Evolutionary conservation across 306 rosid species (phyloP), one percentile per base, ranked within the genome.

Genomic region (Geum urbanum): DNA sequence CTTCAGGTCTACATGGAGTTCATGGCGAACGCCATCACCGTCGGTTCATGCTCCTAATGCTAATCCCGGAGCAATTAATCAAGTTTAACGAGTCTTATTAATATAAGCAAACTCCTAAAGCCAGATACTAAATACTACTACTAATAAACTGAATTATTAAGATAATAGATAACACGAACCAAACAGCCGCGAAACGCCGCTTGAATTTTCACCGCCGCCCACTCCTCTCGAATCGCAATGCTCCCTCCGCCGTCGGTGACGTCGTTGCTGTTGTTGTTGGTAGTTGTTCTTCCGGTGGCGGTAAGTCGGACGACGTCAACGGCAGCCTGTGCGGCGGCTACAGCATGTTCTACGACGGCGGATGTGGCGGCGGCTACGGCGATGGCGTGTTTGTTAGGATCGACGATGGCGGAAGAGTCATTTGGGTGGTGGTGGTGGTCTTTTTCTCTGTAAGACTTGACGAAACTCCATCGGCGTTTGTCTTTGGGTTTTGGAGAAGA

Each of bases 161-260:
- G 27, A 24, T 24, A 22, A 24, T 1, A 14, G 12, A 56, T 15
- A 22, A 76, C 9, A 83, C 96, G 5, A 67, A 92, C 98, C 97
- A 92, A 71, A 63, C 86, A 82, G 74, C 94, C 91, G 1, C 96
- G 92, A 74, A 90, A 92, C 53, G 98, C 96, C 37, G 97, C 83
- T 69, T 92, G 98, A 73, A 92, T 92, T 78, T 74, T 88, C 40
- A 85, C 66, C 35, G 96, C 97, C 0, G 98, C 98, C 87, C 84
- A 85, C 52, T 82, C 87, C 40, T 83, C 83, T 0, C 84, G 86
- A 58, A 63, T 48, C 57, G 69, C 78, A 19, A 70, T 18, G 24
- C 61, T 10, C n/a, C 14, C 65, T 5, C 56, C 22, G 6, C 55
- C 55, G 20, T 9, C 39, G 37, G 72, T 4, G 59, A 10, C 50